Conservation (phyloP, 176 grass and related monocot species). For the Oryza punctata region DNA sequence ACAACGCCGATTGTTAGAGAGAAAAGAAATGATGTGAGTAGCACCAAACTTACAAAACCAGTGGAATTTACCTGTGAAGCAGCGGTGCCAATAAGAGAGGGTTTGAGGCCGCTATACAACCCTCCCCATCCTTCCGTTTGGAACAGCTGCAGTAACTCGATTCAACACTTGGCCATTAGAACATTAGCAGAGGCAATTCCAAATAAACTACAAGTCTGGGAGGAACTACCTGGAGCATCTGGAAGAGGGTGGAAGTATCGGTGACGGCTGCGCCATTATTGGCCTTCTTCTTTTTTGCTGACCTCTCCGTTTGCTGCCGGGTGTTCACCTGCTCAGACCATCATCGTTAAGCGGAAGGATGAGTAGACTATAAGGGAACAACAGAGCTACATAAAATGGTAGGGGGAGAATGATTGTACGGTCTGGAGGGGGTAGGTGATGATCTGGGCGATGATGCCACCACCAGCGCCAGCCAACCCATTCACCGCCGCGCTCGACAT, state of each 20-base stretch:
- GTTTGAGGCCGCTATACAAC: conserved; percentile 92
- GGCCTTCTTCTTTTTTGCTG: conserved; percentile 60
- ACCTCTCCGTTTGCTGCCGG: conserved; percentile 93
- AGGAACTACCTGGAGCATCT: conserved; percentile 81
- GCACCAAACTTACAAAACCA: neutral
- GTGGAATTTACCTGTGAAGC: conserved; percentile 69
- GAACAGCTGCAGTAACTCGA: conserved; percentile 63
- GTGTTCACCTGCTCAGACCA: conserved; percentile 73
- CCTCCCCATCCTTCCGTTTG: conserved; percentile 86
- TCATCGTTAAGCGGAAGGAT: neutral
- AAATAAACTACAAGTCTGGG: neutral
- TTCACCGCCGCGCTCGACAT: conserved; percentile 94
- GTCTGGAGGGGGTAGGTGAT: conserved; percentile 95
- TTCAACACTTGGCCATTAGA: conserved; percentile 10
- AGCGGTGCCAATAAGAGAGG: conserved; percentile 89
- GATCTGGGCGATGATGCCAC: conserved; percentile 88
- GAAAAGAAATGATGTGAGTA: neutral
- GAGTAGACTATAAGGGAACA: neutral
- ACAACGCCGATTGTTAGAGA: neutral
- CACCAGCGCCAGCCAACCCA: conserved; percentile 78
- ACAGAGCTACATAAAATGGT: neutral
- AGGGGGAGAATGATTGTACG: conserved; percentile 26
- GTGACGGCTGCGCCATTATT: neutral
- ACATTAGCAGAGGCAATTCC: neutral
- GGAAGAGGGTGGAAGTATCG: conserved; percentile 52